Evolutionary conservation across 139 green algal species (phyloP).

Genomic region (Choricystis sp.): DNA sequence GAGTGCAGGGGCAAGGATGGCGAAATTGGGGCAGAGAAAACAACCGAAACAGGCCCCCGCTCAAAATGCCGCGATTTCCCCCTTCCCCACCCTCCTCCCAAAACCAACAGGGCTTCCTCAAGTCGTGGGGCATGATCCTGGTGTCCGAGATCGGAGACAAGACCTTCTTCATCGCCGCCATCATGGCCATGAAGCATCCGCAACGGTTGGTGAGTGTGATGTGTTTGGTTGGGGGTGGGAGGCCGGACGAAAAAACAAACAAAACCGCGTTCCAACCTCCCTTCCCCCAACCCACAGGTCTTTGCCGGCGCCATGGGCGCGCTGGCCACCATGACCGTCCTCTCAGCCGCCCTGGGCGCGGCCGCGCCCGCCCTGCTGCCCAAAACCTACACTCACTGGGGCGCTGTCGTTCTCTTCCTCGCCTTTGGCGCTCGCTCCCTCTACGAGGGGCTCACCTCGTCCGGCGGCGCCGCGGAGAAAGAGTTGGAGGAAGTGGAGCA

Average conservation of each 20-base stretch:
- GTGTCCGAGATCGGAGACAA: constrained; percentile 71
- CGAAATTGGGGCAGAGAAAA: no score
- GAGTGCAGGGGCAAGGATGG: no score
- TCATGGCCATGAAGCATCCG: constrained; percentile 77
- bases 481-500: constrained; percentile 55
- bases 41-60: no score
- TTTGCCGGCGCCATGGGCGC: constrained; percentile 64
- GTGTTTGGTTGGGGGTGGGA: background rate
- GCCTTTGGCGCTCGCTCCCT: constrained; percentile 72
- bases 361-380: constrained; percentile 64
- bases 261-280: background rate
- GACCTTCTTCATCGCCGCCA: constrained; percentile 92
- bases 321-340: constrained; percentile 77
- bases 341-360: constrained; percentile 73
- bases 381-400: constrained; percentile 75
- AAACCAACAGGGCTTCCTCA: constrained; percentile 26
- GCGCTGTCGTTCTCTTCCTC: constrained; percentile 70
- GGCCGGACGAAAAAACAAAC: background rate
- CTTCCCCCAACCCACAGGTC: constrained; percentile 38
- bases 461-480: constrained; percentile 21
- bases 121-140: constrained; percentile 40
- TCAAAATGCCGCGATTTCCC: no score
- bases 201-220: constrained; percentile 21
- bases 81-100: background rate
- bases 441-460: constrained; percentile 36